These are phyloP conservation scores for Sugiyamaella japonica DNA, from an alignment of 1,139 yeast genomes.

Conservation along the genomic window DNA sequence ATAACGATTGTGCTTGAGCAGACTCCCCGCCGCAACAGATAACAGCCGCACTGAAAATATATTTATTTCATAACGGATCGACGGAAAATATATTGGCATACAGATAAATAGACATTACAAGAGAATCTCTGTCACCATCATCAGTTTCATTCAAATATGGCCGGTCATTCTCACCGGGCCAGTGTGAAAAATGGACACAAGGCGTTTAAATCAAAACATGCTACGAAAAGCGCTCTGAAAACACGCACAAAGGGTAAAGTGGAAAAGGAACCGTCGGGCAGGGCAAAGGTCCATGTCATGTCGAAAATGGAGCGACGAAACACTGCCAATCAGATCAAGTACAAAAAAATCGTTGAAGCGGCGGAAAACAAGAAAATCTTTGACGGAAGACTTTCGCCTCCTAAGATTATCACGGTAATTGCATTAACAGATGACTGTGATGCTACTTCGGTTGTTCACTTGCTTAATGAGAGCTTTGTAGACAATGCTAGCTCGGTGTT, in stretches of 20 bases:
- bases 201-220: constrained; percentile 85
- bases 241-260: constrained; percentile 83
- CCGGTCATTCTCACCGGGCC: constrained; percentile 58
- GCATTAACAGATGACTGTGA: constrained; percentile 75
- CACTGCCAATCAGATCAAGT: constrained; percentile 72
- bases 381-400: constrained; percentile 78
- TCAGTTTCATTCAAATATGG: neutral
- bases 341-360: constrained; percentile 60
- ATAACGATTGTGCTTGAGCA: constrained; percentile 2
- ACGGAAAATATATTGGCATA: constrained; percentile 9
- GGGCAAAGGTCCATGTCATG: constrained; percentile 36
- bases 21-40: constrained; percentile 8
- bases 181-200: constrained; percentile 83
- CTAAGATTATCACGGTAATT: constrained; percentile 76
- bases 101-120: neutral
- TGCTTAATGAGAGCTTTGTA: constrained; percentile 34
- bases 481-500: constrained; percentile 32
- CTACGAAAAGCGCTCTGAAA: constrained; percentile 85
- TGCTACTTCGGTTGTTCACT: constrained; percentile 56
- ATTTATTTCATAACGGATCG: neutral
- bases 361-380: constrained; percentile 58
- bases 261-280: constrained; percentile 59
- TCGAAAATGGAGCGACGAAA: constrained; percentile 79
- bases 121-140: neutral
- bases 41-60: constrained; percentile 9